These are phyloP conservation scores for Platanthera guangdongensis DNA, from an alignment of 106 monocot genomes.

Conservation along the genomic window DNA sequence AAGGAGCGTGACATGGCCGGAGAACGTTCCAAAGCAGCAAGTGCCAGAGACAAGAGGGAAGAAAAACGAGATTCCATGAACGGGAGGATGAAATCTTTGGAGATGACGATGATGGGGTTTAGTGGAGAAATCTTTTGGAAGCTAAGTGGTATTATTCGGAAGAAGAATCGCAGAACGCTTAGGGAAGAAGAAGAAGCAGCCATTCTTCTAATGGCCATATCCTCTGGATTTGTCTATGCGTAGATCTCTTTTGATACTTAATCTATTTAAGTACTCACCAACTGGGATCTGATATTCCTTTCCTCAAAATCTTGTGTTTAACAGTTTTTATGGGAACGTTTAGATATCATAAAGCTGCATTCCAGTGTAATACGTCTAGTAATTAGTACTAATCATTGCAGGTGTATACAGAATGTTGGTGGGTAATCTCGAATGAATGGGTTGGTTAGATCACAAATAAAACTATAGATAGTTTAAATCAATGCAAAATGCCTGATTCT, in stretches of 20 bases:
- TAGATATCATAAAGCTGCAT: not conserved
- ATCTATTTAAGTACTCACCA: not conserved
- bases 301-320: not conserved
- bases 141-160: not conserved
- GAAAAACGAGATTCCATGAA: not conserved
- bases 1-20: not conserved
- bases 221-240: slow-evolving; percentile 20
- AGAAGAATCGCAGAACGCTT: slow-evolving; percentile 9
- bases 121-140: slow-evolving; percentile 8
- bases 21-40: not conserved
- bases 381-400: not conserved
- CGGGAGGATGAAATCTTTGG: slow-evolving; percentile 2
- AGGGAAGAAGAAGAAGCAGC: slow-evolving; percentile 22
- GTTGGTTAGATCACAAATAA: too few species aligned
- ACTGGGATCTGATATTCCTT: not conserved
- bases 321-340: not conserved
- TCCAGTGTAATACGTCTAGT: not conserved
- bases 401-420: too few species aligned
- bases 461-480: too few species aligned
- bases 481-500: too few species aligned
- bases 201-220: slow-evolving; percentile 20
- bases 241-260: not conserved
- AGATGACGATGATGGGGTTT: slow-evolving; percentile 14
- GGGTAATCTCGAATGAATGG: too few species aligned
- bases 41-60: not conserved